A percentile compares a stretch with the other conserved stretches of the same genome.
Evolutionary conservation across 345 rosid species (phyloP).

Genomic region (Euphorbia pulcherrima): DNA sequence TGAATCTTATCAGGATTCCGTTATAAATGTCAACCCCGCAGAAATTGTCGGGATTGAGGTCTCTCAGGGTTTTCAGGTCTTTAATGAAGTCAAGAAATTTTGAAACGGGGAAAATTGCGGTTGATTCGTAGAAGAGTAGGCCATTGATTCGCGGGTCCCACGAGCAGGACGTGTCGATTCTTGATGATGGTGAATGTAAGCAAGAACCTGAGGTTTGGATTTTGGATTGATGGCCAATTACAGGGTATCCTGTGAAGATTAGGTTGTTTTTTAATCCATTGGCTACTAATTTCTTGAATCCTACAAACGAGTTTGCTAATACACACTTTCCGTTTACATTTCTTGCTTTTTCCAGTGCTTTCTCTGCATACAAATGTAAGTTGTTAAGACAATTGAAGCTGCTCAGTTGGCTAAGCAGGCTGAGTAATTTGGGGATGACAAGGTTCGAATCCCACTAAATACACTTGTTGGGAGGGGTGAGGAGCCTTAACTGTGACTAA

Average conservation of each 20-base stretch:
- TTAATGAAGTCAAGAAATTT: conserved; percentile 49
- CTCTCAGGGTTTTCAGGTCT: conserved; percentile 62
- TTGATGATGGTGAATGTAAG: conserved; percentile 46
- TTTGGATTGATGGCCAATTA: conserved; percentile 72
- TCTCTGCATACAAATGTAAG: conserved; percentile 41
- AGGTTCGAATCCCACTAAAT: no score
- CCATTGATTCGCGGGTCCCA: conserved; percentile 83
- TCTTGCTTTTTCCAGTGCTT: conserved; percentile 42
- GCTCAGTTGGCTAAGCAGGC: no score
- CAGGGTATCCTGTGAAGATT: conserved; percentile 75
- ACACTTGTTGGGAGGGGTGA: no score
- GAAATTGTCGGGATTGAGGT: conserved; percentile 48
- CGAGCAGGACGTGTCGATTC: conserved; percentile 47
- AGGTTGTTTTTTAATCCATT: conserved; percentile 66
- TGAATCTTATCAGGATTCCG: conserved; percentile 65
- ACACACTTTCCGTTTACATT: conserved; percentile 53
- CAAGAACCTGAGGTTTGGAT: conserved; percentile 85
- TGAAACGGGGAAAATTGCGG: conserved; percentile 53
- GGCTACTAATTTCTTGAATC: conserved; percentile 50
- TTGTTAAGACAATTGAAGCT: background rate
- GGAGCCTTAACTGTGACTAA: no score
- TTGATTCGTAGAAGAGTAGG: conserved; percentile 71
- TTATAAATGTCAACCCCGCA: conserved; percentile 71
- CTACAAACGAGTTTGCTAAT: conserved; percentile 48
- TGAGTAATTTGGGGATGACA: no score